Conservation (phyloP, 441 rosid species). For the Raphanus hybrid region DNA sequence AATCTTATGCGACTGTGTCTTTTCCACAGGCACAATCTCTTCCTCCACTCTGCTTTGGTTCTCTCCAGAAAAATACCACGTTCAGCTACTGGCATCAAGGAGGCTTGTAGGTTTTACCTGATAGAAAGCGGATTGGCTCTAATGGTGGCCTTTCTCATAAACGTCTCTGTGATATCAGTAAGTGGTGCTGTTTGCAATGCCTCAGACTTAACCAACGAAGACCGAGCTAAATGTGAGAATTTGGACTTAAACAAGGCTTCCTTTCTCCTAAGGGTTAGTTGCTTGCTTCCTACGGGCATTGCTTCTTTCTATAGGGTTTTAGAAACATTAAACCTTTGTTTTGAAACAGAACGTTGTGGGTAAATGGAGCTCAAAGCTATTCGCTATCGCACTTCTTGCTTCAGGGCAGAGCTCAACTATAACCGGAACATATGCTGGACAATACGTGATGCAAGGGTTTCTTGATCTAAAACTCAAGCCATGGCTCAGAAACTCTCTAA, state of each 20-base stretch:
- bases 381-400: slow-evolving; percentile 84
- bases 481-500: slow-evolving; percentile 83
- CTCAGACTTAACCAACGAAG: slow-evolving; percentile 58
- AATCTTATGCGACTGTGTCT: neutral
- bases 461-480: slow-evolving; percentile 74
- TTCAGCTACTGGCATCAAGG: slow-evolving; percentile 81
- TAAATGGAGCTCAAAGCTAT: slow-evolving; percentile 82
- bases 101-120: slow-evolving; percentile 87
- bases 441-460: slow-evolving; percentile 97
- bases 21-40: slow-evolving; percentile 83
- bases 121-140: slow-evolving; percentile 96
- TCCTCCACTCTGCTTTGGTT: slow-evolving; percentile 93
- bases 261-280: slow-evolving; percentile 71
- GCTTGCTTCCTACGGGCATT: slow-evolving; percentile 10
- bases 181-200: slow-evolving; percentile 90
- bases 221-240: slow-evolving; percentile 67
- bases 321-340: slow-evolving; percentile 17
- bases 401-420: slow-evolving; percentile 97
- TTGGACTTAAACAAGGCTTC: slow-evolving; percentile 94
- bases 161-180: slow-evolving; percentile 83
- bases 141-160: slow-evolving; percentile 83
- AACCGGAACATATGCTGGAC: slow-evolving; percentile 98
- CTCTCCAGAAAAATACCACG: slow-evolving; percentile 90
- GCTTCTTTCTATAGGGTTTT: slow-evolving; percentile 9
- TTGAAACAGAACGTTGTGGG: slow-evolving; percentile 82